Conservation (phyloP, 2,329 filamentous ascomycete genomes). For the Aspergillus eucalypticola region DNA sequence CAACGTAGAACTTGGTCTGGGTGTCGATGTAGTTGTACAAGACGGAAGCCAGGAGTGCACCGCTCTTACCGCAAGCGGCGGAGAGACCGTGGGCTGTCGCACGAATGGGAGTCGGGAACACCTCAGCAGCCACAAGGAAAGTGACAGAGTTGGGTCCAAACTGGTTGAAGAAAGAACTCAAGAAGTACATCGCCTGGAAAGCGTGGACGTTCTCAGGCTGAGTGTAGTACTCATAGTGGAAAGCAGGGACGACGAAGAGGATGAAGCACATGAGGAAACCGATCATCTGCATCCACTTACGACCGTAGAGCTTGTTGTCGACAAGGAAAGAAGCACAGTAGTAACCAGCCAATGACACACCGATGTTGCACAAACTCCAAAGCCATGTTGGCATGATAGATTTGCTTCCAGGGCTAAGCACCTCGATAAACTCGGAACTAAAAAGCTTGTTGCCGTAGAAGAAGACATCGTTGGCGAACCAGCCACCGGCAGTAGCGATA, state of each 20-base stretch:
- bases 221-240: constrained; percentile 83
- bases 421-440: constrained; percentile 83
- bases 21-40: constrained; percentile 93
- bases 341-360: constrained; percentile 82
- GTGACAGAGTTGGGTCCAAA: constrained; percentile 96
- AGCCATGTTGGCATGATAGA: constrained; percentile 86
- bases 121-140: constrained; percentile 92
- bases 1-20: constrained; percentile 82
- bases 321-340: constrained; percentile 86
- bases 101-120: constrained; percentile 92
- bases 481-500: constrained; percentile 80
- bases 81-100: constrained; percentile 93
- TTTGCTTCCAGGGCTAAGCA: constrained; percentile 68
- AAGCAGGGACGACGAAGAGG: constrained; percentile 88
- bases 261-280: constrained; percentile 93
- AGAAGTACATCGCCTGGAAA: constrained; percentile 99
- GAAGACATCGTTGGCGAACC: constrained; percentile 98
- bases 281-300: constrained; percentile 93
- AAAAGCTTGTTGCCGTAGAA: constrained; percentile 99
- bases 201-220: constrained; percentile 68
- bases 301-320: constrained; percentile 94
- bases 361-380: constrained; percentile 90
- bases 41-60: constrained; percentile 81
- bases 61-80: constrained; percentile 86
- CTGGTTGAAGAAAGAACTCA: constrained; percentile 98